A percentile compares a stretch with the other conserved stretches of the same genome.
Conservation (phyloP, 805 yeast species). For the Candida andamanensis region DNA sequence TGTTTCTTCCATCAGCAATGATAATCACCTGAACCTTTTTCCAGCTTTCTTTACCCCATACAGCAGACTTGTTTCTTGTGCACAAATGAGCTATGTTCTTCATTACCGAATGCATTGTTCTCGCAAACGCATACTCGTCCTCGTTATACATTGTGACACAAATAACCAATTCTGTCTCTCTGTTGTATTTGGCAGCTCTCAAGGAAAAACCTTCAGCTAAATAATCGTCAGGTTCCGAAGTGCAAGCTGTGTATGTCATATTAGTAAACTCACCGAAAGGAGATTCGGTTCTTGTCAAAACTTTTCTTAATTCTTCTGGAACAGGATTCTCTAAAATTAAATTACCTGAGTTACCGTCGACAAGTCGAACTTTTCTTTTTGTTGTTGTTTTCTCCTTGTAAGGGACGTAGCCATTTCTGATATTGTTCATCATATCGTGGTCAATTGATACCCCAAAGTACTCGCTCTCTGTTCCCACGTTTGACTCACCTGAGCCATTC, state of each 20-base stretch:
- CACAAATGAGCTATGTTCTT: constrained; percentile 85
- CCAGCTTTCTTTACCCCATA: constrained; percentile 98
- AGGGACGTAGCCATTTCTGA: constrained; percentile 40
- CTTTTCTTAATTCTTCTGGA: constrained; percentile 81
- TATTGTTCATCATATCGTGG: constrained; percentile 43
- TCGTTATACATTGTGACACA: constrained; percentile 98
- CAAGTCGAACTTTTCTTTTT: constrained; percentile 69
- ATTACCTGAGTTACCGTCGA: constrained; percentile 59
- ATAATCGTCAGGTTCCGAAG: constrained; percentile 87
- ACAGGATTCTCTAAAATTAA: constrained; percentile 90
- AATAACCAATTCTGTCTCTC: constrained; percentile 88
- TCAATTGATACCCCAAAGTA: constrained; percentile 44
- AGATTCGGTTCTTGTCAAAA: constrained; percentile 75
- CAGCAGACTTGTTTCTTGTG: constrained; percentile 70
- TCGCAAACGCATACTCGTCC: constrained; percentile 80
- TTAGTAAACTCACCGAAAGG: constrained; percentile 85
- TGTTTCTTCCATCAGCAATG: constrained; percentile 91
- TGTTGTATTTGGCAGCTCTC: constrained; percentile 77
- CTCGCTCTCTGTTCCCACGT: constrained; percentile 17
- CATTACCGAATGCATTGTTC: constrained; percentile 94
- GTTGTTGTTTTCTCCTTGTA: constrained; percentile 64
- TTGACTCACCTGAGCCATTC: no score
- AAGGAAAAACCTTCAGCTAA: constrained; percentile 75
- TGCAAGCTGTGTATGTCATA: constrained; percentile 97
- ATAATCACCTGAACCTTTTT: constrained; percentile 89